Conservation (phyloP, 1,284 basidiomycete species). For the Irpex lacteus region DNA sequence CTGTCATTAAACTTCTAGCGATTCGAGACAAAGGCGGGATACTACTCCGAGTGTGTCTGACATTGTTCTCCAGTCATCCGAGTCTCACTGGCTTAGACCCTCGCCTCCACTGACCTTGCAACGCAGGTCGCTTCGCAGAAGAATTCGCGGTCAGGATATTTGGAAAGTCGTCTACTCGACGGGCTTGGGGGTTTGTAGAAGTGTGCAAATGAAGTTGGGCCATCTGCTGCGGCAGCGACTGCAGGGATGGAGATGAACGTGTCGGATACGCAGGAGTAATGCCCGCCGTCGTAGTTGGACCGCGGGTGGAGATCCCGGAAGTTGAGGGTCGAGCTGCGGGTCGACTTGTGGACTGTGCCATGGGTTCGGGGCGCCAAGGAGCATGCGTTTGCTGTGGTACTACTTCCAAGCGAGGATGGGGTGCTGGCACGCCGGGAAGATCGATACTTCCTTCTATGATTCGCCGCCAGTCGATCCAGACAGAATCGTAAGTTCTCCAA, state of each 20-base stretch:
- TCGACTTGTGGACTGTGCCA: too few species aligned
- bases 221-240: not conserved
- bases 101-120: not conserved
- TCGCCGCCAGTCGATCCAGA: conserved; percentile 23
- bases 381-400: too few species aligned
- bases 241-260: not conserved
- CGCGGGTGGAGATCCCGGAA: too few species aligned
- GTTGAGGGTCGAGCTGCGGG: too few species aligned
- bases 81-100: not conserved
- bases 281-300: too few species aligned
- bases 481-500: conserved; percentile 18
- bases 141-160: not conserved
- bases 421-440: conserved; percentile 19
- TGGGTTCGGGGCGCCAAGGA: too few species aligned
- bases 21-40: too few species aligned
- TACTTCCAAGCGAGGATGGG: not conserved
- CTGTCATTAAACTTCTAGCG: too few species aligned
- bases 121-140: not conserved
- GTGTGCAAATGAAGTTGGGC: not conserved
- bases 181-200: not conserved
- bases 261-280: not conserved
- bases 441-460: conserved; percentile 17
- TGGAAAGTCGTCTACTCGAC: not conserved
- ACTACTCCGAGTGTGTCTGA: too few species aligned
- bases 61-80: too few species aligned